Conservation (phyloP, 768 basidiomycete genomes). For the Coprinopsis sp. region DNA sequence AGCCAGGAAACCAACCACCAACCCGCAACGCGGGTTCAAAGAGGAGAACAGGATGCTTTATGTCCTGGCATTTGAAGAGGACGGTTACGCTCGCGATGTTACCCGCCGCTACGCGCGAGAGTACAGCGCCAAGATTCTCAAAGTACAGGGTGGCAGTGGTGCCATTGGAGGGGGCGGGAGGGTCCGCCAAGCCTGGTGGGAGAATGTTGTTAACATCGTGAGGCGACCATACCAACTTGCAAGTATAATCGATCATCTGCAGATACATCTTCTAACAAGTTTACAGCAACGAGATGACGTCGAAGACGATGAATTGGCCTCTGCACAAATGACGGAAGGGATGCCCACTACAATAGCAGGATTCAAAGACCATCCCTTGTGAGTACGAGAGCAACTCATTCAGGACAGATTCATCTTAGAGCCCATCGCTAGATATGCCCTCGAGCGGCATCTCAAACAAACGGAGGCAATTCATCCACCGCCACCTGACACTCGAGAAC, state of each 20-base stretch:
- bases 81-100: constrained; percentile 87
- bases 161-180: constrained; percentile 43
- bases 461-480: constrained; percentile 82
- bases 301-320: constrained; percentile 85
- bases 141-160: constrained; percentile 60
- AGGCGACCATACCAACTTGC: constrained; percentile 82
- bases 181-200: constrained; percentile 84
- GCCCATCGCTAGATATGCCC: constrained; percentile 62
- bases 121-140: constrained; percentile 76
- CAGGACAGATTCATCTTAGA: too few species aligned
- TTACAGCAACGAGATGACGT: constrained; percentile 83
- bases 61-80: constrained; percentile 92
- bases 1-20: constrained; percentile 19
- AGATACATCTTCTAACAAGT: constrained; percentile 13
- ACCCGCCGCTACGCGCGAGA: constrained; percentile 84
- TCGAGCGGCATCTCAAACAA: constrained; percentile 82
- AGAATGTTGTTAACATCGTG: constrained; percentile 54
- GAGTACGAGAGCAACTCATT: constrained; percentile 21
- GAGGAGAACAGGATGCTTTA: constrained; percentile 85
- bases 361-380: constrained; percentile 96
- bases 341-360: constrained; percentile 90
- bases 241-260: constrained; percentile 20
- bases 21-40: constrained; percentile 15
- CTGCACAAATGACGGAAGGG: constrained; percentile 74
- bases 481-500: constrained; percentile 53